Conservation (phyloP, 352 stramenopile genomes). For the Pythium rhizo-oryzae region DNA sequence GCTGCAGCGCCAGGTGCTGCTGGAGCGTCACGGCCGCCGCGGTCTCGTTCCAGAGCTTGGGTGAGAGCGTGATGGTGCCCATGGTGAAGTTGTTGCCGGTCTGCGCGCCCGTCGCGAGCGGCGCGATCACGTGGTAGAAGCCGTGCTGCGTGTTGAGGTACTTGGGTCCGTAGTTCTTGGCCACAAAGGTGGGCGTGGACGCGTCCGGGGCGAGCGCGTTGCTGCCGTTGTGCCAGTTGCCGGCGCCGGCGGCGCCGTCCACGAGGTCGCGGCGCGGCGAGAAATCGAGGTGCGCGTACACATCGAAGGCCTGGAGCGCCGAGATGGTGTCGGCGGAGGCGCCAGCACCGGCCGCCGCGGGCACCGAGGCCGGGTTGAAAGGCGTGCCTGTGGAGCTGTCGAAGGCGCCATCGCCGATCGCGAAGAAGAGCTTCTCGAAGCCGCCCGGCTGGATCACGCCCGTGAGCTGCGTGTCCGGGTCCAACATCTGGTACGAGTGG, state of each 20-base stretch:
- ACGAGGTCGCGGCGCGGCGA: conserved; percentile 43
- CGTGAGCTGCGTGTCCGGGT: conserved; percentile 60
- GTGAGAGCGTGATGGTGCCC: conserved; percentile 54
- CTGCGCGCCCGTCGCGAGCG: conserved; percentile 46
- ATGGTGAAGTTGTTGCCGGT: conserved; percentile 63
- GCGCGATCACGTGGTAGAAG: conserved; percentile 53
- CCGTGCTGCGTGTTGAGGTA: conserved; percentile 58
- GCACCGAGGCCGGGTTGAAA: conserved; percentile 39
- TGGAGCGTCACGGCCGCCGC: conserved; percentile 40
- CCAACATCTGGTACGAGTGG: conserved; percentile 57
- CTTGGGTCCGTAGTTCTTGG: conserved; percentile 60
- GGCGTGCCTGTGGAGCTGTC: conserved; percentile 49
- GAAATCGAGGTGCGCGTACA: conserved; percentile 51
- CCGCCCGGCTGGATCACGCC: conserved; percentile 56
- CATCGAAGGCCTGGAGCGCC: conserved; percentile 45
- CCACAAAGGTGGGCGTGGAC: conserved; percentile 53
- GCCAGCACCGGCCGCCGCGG: conserved; percentile 36
- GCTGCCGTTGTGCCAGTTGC: conserved; percentile 56
- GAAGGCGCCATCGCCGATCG: conserved; percentile 43
- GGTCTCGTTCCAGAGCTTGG: conserved; percentile 47
- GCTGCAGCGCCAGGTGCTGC: conserved; percentile 51
- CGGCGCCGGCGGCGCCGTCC: conserved; percentile 42
- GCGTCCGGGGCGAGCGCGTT: conserved; percentile 46
- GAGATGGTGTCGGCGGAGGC: conserved; percentile 41
- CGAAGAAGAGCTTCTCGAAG: conserved; percentile 59